Percentiles rank a stretch among this genome's conserved stretches.
Evolutionary conservation across 2,329 filamentous ascomycete species (phyloP).

Genomic region (Curvularia sp.): DNA sequence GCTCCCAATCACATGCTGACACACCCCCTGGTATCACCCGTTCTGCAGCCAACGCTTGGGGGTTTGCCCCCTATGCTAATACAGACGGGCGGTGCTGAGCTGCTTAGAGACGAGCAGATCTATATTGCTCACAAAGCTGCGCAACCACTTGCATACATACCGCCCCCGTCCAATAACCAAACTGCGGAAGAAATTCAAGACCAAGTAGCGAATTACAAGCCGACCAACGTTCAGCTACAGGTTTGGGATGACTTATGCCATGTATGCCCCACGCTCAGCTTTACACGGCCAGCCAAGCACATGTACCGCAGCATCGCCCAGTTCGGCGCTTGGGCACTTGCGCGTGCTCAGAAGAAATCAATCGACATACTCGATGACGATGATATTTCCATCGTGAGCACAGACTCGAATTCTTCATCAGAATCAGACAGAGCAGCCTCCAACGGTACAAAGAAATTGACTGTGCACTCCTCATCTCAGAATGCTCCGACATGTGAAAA

Average conservation of each 20-base stretch:
- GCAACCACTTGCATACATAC: slow-evolving; percentile 78
- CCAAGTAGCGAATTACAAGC: slow-evolving; percentile 73
- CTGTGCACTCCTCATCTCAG: slow-evolving; percentile 20
- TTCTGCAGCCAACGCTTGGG: slow-evolving; percentile 86
- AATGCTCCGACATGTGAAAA: slow-evolving; percentile 27
- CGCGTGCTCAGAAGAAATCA: slow-evolving; percentile 77
- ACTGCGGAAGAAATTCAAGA: slow-evolving; percentile 66
- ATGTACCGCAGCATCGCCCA: slow-evolving; percentile 95
- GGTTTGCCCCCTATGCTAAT: slow-evolving; percentile 88
- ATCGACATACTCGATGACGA: slow-evolving; percentile 86
- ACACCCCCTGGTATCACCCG: slow-evolving; percentile 88
- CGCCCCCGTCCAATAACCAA: slow-evolving; percentile 53
- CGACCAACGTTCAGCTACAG: slow-evolving; percentile 91
- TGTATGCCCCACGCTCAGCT: slow-evolving; percentile 90
- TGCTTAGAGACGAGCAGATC: slow-evolving; percentile 92
- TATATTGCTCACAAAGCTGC: slow-evolving; percentile 95
- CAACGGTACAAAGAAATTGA: slow-evolving; percentile 31
- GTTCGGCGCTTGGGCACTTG: slow-evolving; percentile 90
- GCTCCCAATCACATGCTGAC: slow-evolving; percentile 83
- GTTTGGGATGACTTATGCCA: slow-evolving; percentile 97
- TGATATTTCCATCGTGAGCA: slow-evolving; percentile 75
- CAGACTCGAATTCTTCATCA: slow-evolving; percentile 51
- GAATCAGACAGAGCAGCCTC: slow-evolving; percentile 25
- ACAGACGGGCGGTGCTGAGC: slow-evolving; percentile 85
- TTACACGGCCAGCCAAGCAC: slow-evolving; percentile 92